Percentiles rank a stretch among this genome's conserved stretches.
Conservation (phyloP, 106 monocot species). For the Gastrodia elata region DNA sequence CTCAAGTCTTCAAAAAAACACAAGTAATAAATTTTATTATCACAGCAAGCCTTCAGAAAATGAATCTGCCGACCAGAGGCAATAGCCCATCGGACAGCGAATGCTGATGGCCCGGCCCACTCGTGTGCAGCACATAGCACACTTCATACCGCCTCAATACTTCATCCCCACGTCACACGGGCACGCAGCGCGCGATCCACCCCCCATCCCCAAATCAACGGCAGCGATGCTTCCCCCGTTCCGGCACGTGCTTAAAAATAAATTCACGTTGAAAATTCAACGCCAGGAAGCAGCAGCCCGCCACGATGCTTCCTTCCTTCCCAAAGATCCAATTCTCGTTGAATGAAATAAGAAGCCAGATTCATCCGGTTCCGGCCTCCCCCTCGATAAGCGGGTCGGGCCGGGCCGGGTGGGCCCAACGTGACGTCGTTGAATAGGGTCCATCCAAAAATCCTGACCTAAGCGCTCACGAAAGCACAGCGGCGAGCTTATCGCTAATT, state of each 20-base stretch:
- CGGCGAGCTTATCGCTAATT: constrained; percentile 1
- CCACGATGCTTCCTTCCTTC: neutral
- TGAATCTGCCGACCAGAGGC: no score
- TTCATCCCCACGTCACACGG: neutral
- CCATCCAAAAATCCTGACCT: constrained; percentile 13
- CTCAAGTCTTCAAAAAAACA: no score
- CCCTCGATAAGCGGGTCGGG: neutral
- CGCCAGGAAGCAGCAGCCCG: neutral
- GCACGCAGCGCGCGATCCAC: neutral
- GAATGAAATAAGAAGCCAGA: neutral
- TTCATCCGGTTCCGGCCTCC: neutral
- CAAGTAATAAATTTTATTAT: no score
- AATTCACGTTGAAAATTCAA: neutral
- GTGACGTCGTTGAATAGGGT: neutral
- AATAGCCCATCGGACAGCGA: no score
- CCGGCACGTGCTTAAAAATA: constrained; percentile 1
- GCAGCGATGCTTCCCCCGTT: neutral
- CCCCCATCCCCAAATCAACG: neutral
- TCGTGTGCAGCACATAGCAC: neutral
- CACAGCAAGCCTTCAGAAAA: no score
- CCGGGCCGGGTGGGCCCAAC: neutral
- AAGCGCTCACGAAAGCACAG: constrained; percentile 15
- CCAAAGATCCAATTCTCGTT: neutral
- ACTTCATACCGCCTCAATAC: neutral
- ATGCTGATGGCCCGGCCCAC: constrained; percentile 2